Evolutionary conservation across 495 filamentous ascomycete genomes (phyloP).

Genomic region (Xylaria nigripes): DNA sequence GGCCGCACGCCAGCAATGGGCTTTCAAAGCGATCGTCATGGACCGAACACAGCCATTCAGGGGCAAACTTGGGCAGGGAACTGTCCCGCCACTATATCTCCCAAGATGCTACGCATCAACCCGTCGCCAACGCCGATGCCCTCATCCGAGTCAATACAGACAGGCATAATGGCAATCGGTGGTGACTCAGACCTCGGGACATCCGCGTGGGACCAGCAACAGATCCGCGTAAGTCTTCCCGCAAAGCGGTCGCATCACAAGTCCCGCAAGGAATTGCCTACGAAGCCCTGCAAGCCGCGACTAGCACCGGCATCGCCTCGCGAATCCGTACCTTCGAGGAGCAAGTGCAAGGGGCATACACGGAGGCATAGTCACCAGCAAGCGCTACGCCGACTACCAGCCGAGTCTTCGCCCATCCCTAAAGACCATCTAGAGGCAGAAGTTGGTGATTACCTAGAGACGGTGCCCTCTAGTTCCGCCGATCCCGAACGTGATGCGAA

Average conservation of each 20-base stretch:
- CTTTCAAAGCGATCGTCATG: conserved; percentile 7
- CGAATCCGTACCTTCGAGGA: conserved; percentile 7
- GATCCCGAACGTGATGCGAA: conserved; percentile 28
- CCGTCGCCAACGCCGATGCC: conserved; percentile 27
- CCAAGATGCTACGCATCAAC: conserved; percentile 28
- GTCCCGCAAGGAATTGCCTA: conserved; percentile 28
- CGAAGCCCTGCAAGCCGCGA: conserved; percentile 34
- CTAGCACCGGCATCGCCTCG: conserved; percentile 22
- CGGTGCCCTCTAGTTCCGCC: background rate
- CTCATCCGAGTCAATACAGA: conserved; percentile 29
- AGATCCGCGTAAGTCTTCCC: conserved; percentile 7
- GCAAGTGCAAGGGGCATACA: conserved; percentile 9
- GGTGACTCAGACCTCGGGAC: conserved; percentile 14
- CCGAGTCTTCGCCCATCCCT: background rate
- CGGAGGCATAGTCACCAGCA: background rate
- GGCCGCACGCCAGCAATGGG: conserved; percentile 2
- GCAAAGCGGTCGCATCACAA: conserved; percentile 12
- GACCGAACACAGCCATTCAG: background rate
- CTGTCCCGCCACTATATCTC: conserved; percentile 28
- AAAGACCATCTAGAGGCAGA: background rate
- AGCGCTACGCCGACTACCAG: background rate
- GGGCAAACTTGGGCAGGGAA: conserved; percentile 12
- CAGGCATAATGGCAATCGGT: conserved; percentile 14
- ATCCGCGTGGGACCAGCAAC: conserved; percentile 12
- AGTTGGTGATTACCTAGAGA: background rate